These are phyloP conservation scores for Juncus inflexus DNA, from an alignment of 176 grass and related monocot species.

Conservation along the genomic window DNA sequence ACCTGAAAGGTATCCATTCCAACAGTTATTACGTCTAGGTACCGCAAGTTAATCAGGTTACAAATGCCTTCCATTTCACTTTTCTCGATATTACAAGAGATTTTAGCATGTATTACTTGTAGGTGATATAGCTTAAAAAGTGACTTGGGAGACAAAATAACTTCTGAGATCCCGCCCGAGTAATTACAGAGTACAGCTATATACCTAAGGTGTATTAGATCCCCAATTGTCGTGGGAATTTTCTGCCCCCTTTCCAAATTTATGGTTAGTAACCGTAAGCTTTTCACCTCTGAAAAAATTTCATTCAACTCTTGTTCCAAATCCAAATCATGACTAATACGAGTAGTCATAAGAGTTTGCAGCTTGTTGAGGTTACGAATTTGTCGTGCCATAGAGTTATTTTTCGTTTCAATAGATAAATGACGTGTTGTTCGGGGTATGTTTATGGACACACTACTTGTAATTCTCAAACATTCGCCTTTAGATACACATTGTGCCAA, in stretches of 20 bases:
- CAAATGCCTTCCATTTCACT: not conserved
- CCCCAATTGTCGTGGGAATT: not conserved
- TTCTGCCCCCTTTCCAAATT: not conserved
- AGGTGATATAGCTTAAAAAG: constrained; percentile 18
- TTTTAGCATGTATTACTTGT: not conserved
- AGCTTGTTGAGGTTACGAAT: not conserved
- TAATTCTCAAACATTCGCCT: constrained; percentile 25
- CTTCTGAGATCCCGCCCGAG: not conserved
- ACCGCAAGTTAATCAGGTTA: constrained; percentile 20
- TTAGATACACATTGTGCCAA: not conserved
- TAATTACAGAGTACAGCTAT: not conserved
- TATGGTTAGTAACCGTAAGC: constrained; percentile 3
- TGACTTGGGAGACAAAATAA: constrained; percentile 4
- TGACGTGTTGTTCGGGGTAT: constrained; percentile 14
- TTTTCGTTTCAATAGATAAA: constrained; percentile 7
- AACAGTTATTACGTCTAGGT: no score
- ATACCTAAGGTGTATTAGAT: constrained; percentile 21
- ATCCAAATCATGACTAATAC: constrained; percentile 8
- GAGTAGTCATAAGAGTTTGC: constrained; percentile 5
- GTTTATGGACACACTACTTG: not conserved
- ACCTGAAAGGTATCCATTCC: no score
- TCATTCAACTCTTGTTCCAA: not conserved
- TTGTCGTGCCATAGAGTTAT: not conserved
- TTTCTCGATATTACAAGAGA: not conserved
- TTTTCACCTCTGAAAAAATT: constrained; percentile 9